phyloP scores from a whole-genome alignment of 2,329 filamentous ascomycete genomes.

The Knoxdaviesia capensis region DNA sequence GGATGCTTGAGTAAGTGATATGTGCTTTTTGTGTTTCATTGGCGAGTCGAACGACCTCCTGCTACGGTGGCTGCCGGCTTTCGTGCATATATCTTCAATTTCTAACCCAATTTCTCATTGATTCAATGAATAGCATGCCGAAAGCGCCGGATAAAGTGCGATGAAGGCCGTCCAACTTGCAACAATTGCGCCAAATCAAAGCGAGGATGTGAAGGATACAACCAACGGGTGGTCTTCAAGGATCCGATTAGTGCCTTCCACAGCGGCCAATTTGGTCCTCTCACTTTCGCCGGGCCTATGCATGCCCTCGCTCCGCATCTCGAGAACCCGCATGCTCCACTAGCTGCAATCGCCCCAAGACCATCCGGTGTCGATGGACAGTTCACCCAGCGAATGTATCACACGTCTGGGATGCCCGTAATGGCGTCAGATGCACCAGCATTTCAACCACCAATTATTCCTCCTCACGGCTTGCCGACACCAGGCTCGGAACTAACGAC shows the following conservation, averaged over 20 bases:
- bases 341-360: constrained; percentile 26
- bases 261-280: not conserved
- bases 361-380: constrained; percentile 1
- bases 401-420: too few relatives aligned
- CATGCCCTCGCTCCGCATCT: not conserved
- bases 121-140: constrained; percentile 49
- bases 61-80: not conserved
- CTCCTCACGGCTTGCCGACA: too few relatives aligned
- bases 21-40: not conserved
- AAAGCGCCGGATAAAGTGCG: constrained; percentile 90
- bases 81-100: not conserved
- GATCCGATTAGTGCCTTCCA: constrained; percentile 40
- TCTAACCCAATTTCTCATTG: not conserved
- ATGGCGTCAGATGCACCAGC: too few relatives aligned
- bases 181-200: constrained; percentile 77
- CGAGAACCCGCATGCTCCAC: constrained; percentile 6
- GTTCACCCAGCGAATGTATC: not conserved
- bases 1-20: constrained; percentile 60
- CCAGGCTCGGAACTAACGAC: too few relatives aligned
- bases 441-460: too few relatives aligned
- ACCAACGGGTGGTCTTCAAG: constrained; percentile 63
- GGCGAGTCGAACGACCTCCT: not conserved
- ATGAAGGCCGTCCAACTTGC: constrained; percentile 68
- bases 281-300: not conserved
- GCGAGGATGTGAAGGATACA: constrained; percentile 67